Base-by-base conservation (phyloP, 163 green algal genomes). In the Scenedesmus sp. region DNA sequence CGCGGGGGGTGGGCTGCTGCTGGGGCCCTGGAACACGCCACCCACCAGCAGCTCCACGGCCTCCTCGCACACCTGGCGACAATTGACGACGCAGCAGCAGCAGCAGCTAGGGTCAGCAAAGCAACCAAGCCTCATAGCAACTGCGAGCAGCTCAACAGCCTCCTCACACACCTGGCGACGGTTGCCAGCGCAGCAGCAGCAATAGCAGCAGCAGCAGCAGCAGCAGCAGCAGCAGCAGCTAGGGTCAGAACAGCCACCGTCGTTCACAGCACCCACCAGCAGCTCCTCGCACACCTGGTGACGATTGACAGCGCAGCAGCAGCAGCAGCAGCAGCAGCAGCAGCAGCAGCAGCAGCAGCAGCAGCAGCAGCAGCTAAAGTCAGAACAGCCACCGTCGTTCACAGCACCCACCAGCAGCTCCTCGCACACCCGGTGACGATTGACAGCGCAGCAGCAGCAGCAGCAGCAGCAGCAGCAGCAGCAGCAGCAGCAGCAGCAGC, bases 61-160 rank as follows among this genome's bases (percentile, higher is more conserved):
- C 91, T 98, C 94, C 26, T 94, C 82, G 16, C 97, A n/a, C 81
- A 88, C 59, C 42, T 88, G 61, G 43, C 80, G 97, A 90, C 94
- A 97, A 90, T 82, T 97, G 96, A 0, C 86, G 85, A 15, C 80
- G 90, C 76, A 97, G 65, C 96, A 96, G 35, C 40, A 53, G 9
- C 79, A 85, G 44, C 79, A 59, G 79, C 26, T 35, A 5, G 35
- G 37, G 18, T 40, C 33, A 46, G 10, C 51, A 61, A 26, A 22
- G 79, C 13, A 6, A 30, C 35, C n/a, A 26, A 7, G 24, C 42
- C 18, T 65, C 93, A n/a, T n/a, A 70, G 94, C 94, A 40, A 89
- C 95, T 59, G 95, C 81, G 40, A 98, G 81, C 87, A 98, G 93
- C 94, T 98, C 97, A n/a, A n/a, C n/a, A n/a, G n/a, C n/a, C n/a